A percentile compares a stretch with the other conserved stretches of the same genome.
These are phyloP conservation scores for Lanmaoa rubissima DNA, from an alignment of 768 basidiomycete genomes.

Conservation along the genomic window DNA sequence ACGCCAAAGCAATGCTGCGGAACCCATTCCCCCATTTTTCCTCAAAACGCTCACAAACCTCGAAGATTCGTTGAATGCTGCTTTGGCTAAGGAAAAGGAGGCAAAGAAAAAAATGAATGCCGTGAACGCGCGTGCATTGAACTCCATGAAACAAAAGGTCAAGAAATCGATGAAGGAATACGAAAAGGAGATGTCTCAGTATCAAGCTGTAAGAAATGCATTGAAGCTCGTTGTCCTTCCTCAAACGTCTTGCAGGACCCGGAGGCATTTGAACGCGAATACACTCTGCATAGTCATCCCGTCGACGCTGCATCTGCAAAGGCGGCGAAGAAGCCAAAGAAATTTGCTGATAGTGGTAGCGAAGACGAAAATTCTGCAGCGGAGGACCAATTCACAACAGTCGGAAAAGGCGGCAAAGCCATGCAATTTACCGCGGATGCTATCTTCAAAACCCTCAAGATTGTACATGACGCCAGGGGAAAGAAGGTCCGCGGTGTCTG, in stretches of 20 bases:
- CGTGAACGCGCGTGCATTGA: constrained; percentile 88
- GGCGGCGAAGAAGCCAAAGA: constrained; percentile 39
- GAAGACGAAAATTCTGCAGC: constrained; percentile 40
- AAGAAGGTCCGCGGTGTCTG: constrained; percentile 72
- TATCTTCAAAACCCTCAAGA: constrained; percentile 90
- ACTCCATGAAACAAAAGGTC: constrained; percentile 97
- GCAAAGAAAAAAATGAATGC: constrained; percentile 96
- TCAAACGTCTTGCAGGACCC: constrained; percentile 60
- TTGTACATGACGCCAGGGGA: constrained; percentile 91
- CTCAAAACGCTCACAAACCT: constrained; percentile 71
- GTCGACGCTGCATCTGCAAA: constrained; percentile 38
- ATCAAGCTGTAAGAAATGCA: constrained; percentile 59
- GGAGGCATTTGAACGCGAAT: constrained; percentile 81
- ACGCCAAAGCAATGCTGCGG: constrained; percentile 79
- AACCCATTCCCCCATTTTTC: constrained; percentile 86
- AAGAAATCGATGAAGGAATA: constrained; percentile 90
- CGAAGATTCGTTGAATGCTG: constrained; percentile 70
- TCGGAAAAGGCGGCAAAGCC: constrained; percentile 85
- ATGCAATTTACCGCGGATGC: constrained; percentile 79
- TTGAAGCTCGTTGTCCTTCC: background rate
- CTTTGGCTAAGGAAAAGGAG: constrained; percentile 83
- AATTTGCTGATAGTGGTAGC: constrained; percentile 33
- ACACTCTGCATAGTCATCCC: constrained; percentile 50
- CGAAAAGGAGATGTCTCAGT: constrained; percentile 76
- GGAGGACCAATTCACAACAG: constrained; percentile 80